phyloP scores from a whole-genome alignment of 208 protist genomes.

The Trypanosoma vivax region DNA sequence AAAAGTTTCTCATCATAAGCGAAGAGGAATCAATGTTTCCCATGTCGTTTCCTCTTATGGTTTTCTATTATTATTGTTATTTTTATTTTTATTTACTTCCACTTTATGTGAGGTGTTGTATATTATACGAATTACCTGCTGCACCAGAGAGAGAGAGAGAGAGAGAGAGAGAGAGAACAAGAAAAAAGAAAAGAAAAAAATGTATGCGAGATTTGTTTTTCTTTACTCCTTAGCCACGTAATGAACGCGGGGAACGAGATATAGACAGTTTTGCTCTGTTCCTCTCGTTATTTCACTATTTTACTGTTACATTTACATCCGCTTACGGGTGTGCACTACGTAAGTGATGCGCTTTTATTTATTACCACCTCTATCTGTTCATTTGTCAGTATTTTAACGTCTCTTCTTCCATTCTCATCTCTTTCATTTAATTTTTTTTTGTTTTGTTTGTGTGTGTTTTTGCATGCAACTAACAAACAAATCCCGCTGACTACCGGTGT shows the following conservation, averaged over 20 bases:
- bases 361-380: no score
- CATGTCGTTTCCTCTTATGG: neutral
- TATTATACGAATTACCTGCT: neutral
- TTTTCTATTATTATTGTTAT: conserved; percentile 9
- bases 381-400: no score
- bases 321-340: no score
- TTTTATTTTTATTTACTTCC: conserved; percentile 18
- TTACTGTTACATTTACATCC: no score
- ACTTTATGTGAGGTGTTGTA: neutral
- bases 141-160: neutral
- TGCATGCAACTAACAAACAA: no score
- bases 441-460: no score
- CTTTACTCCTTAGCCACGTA: neutral
- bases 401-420: no score
- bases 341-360: no score
- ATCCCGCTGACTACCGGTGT: no score
- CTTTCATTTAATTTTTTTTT: neutral
- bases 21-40: neutral
- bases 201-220: neutral
- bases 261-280: no score
- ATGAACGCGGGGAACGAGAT: neutral
- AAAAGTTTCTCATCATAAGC: no score
- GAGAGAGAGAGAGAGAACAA: neutral
- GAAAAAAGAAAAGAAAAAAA: neutral
- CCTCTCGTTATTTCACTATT: no score